Conservation (phyloP, 2,329 filamentous ascomycete genomes). For the Clonostachys solani region DNA sequence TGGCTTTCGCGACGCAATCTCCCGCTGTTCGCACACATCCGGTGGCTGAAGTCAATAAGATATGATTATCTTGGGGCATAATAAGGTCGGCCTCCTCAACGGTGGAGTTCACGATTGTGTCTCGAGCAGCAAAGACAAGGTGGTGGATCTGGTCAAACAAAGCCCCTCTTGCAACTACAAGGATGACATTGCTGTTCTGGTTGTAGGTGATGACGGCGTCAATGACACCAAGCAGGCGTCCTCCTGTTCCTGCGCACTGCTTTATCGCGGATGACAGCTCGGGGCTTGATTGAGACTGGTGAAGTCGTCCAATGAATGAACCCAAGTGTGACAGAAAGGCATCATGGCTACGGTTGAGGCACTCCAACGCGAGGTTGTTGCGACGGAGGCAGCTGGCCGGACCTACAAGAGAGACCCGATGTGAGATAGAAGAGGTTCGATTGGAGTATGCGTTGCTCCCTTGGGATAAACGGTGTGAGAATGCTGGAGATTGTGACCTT, state of each 20-base stretch:
- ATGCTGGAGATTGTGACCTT: slow-evolving; percentile 15
- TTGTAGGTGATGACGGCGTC: slow-evolving; percentile 80
- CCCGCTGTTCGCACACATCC: slow-evolving; percentile 86
- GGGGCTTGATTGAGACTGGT: slow-evolving; percentile 85
- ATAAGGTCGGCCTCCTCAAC: slow-evolving; percentile 73
- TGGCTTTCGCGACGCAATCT: slow-evolving; percentile 85
- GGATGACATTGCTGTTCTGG: slow-evolving; percentile 5
- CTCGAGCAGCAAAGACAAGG: slow-evolving; percentile 74
- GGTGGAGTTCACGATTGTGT: slow-evolving; percentile 69
- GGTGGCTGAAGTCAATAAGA: slow-evolving; percentile 74
- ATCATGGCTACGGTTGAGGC: slow-evolving; percentile 77
- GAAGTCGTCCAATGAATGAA: slow-evolving; percentile 82
- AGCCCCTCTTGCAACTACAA: slow-evolving; percentile 48
- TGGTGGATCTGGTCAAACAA: slow-evolving; percentile 80
- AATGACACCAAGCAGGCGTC: slow-evolving; percentile 72
- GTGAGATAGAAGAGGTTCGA: slow-evolving; percentile 55
- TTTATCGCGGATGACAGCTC: slow-evolving; percentile 80
- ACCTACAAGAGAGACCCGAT: slow-evolving; percentile 73
- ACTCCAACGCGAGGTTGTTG: slow-evolving; percentile 77
- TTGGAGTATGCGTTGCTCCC: slow-evolving; percentile 28
- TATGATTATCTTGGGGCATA: slow-evolving; percentile 72
- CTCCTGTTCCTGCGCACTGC: slow-evolving; percentile 78
- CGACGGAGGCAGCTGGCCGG: slow-evolving; percentile 58
- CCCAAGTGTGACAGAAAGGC: slow-evolving; percentile 85
- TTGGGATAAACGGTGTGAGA: slow-evolving; percentile 18